Conservation (phyloP, 2,329 filamentous ascomycete genomes). For the Fusarium penzigii region DNA sequence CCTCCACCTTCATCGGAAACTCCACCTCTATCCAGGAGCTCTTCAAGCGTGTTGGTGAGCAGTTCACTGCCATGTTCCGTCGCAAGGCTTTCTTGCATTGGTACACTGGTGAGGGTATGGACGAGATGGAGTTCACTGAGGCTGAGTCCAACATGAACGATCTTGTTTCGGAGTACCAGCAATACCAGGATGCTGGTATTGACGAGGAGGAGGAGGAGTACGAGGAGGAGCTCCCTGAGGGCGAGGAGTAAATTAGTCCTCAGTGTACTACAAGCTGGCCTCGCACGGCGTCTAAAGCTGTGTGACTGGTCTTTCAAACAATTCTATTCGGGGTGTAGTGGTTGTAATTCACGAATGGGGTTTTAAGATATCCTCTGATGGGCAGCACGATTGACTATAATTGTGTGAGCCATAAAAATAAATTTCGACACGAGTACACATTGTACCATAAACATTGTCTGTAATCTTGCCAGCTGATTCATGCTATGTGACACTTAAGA, state of each 20-base stretch:
- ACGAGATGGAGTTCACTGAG: constrained; percentile 99
- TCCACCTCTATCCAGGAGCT: constrained; percentile 99
- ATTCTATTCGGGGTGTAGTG: constrained; percentile 34
- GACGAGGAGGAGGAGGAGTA: constrained; percentile 98
- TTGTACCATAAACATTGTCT: constrained; percentile 22
- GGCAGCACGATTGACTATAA: constrained; percentile 34
- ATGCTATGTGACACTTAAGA: not conserved
- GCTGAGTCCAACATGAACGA: constrained; percentile 99
- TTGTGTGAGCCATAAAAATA: constrained; percentile 33
- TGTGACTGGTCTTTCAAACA: constrained; percentile 27
- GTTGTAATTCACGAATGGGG: constrained; percentile 37
- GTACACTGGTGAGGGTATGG: constrained; percentile 99
- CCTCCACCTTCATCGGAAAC: constrained; percentile 98
- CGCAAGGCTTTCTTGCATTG: constrained; percentile 99
- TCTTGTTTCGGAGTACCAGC: constrained; percentile 98
- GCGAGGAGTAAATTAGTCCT: constrained; percentile 53
- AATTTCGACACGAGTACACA: constrained; percentile 30
- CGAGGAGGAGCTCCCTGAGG: constrained; percentile 81
- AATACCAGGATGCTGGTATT: constrained; percentile 98
- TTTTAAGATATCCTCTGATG: constrained; percentile 43
- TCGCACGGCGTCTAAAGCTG: constrained; percentile 15
- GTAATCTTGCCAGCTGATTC: not conserved
- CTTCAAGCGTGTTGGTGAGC: constrained; percentile 99
- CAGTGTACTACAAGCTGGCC: constrained; percentile 9
- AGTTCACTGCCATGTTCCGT: constrained; percentile 99